These are phyloP conservation scores for Raphidocelis subcapitata DNA, from an alignment of 139 green algal species.

Conservation along the genomic window DNA sequence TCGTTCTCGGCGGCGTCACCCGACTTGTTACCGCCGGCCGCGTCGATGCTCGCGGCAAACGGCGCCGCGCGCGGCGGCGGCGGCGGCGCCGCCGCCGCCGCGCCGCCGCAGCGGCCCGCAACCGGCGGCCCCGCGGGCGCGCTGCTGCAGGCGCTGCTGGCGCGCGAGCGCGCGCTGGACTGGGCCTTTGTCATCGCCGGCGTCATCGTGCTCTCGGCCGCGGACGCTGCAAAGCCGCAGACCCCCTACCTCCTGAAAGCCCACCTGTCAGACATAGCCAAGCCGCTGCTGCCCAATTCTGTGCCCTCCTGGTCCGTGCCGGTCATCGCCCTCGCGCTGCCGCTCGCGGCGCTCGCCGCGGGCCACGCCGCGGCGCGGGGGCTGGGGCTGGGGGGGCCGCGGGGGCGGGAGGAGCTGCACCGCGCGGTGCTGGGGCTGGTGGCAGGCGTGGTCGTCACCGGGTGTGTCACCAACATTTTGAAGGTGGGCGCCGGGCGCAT, in stretches of 20 bases:
- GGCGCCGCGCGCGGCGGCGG: too few species aligned
- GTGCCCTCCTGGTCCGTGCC: constrained; percentile 30
- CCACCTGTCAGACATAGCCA: background rate
- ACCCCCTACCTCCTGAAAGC: constrained; percentile 17
- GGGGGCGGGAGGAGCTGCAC: too few species aligned
- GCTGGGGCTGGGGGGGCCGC: too few species aligned
- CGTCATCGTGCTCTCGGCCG: constrained; percentile 9
- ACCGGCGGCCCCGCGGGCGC: too few species aligned
- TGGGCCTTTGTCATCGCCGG: constrained; percentile 1
- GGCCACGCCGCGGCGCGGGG: background rate
- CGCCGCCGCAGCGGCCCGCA: too few species aligned
- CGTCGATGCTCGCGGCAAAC: too few species aligned
- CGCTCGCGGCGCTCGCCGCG: background rate
- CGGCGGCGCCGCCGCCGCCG: too few species aligned
- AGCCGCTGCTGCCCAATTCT: constrained; percentile 13
- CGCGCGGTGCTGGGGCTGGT: constrained; percentile 11
- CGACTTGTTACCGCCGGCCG: too few species aligned
- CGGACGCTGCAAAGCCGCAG: background rate
- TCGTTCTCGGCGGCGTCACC: too few species aligned
- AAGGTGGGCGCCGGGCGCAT: background rate
- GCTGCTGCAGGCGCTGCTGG: too few species aligned
- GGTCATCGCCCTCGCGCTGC: constrained; percentile 7
- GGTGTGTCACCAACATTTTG: constrained; percentile 11
- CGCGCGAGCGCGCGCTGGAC: constrained; percentile 8
- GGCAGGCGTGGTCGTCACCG: constrained; percentile 9